Conservation (phyloP, 441 rosid species). For the Sinapis alba region DNA sequence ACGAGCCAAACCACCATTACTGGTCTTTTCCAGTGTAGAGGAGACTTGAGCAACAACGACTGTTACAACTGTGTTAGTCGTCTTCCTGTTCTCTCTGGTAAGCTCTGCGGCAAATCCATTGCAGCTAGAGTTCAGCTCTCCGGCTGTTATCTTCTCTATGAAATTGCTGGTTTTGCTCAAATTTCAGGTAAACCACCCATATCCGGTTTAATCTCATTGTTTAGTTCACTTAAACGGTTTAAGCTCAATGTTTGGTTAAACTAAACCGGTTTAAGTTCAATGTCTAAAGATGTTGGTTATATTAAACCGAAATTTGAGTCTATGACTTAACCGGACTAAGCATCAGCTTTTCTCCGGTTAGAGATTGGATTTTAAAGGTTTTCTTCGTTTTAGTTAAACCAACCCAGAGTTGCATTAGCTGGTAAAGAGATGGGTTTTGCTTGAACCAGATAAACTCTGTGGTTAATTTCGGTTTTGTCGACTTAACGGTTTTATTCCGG, state of each 20-base stretch:
- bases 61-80: constrained; percentile 88
- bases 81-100: constrained; percentile 69
- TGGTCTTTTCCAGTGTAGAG: constrained; percentile 91
- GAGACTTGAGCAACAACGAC: constrained; percentile 68
- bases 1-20: constrained; percentile 65
- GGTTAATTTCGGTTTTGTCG: too few species aligned
- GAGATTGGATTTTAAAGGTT: not conserved
- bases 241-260: not conserved
- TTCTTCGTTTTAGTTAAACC: not conserved
- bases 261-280: not conserved
- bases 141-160: constrained; percentile 85
- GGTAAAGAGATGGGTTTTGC: not conserved
- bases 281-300: not conserved
- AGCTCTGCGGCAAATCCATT: constrained; percentile 68
- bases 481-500: constrained; percentile 9
- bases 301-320: not conserved
- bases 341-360: not conserved
- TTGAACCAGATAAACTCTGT: too few species aligned
- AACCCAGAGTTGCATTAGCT: not conserved
- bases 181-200: constrained; percentile 46
- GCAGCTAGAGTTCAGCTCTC: constrained; percentile 82
- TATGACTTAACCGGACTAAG: not conserved
- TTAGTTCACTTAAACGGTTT: constrained; percentile 1
- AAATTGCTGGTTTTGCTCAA: constrained; percentile 75
- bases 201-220: constrained; percentile 9